Evolutionary conservation across 2,329 filamentous ascomycete species (phyloP).

Genomic region (Xylaria sp.): DNA sequence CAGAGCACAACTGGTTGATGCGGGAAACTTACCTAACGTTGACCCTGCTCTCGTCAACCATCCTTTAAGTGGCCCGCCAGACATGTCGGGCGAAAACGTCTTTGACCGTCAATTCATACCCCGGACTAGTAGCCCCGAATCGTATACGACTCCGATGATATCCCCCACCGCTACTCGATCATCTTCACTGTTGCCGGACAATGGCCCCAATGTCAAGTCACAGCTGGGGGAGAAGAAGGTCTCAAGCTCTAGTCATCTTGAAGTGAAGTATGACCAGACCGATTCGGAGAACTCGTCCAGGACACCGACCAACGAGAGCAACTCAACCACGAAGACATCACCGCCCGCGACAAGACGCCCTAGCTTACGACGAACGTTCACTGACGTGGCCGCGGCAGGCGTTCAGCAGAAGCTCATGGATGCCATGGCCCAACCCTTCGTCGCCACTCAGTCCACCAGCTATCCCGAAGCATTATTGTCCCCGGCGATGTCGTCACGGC

Average conservation of each 20-base stretch:
- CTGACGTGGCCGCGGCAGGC: constrained; percentile 78
- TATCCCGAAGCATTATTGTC: constrained; percentile 54
- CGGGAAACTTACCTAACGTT: constrained; percentile 67
- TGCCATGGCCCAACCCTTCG: constrained; percentile 83
- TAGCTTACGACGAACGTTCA: constrained; percentile 85
- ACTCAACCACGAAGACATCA: constrained; percentile 61
- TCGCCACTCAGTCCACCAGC: constrained; percentile 57
- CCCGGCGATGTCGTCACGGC: constrained; percentile 54
- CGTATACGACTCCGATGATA: constrained; percentile 50
- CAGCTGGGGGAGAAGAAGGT: constrained; percentile 22
- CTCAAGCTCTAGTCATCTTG: constrained; percentile 33
- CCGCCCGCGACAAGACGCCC: constrained; percentile 69
- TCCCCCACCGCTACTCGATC: constrained; percentile 48
- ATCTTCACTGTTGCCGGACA: constrained; percentile 33
- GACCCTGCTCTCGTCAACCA: constrained; percentile 60
- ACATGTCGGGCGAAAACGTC: constrained; percentile 77
- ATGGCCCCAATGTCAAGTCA: constrained; percentile 5
- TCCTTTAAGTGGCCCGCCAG: constrained; percentile 83
- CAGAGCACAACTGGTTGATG: constrained; percentile 80
- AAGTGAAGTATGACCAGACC: constrained; percentile 39
- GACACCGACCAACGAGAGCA: constrained; percentile 66
- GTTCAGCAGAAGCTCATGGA: constrained; percentile 87
- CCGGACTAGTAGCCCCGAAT: constrained; percentile 62
- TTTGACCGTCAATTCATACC: constrained; percentile 85
- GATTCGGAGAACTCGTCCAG: constrained; percentile 63